Base-by-base conservation (phyloP, 2,329 filamentous ascomycete species). In the Erysiphe pulchra region DNA sequence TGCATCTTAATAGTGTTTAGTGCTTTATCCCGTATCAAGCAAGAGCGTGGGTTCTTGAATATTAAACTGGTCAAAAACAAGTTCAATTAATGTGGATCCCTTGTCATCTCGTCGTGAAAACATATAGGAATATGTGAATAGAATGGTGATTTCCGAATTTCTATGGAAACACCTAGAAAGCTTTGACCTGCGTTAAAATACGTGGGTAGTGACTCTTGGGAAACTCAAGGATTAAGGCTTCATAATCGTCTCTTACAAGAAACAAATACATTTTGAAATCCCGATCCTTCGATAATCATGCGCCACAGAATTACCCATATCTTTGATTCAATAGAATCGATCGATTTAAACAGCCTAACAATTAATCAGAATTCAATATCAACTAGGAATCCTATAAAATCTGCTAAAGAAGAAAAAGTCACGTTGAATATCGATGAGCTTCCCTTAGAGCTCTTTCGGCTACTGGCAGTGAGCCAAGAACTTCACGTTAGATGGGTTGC, bases 401-500 rank as follows among this genome's bases (percentile, higher is more conserved):
- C 79, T 17, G 74, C 75, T 13, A 77, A 82, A 51, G 82, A 95
- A 61, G 81, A 90, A 57, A 73, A 79, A 48, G 61, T 87, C 52
- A 93, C 83, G 0, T 62, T 90, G 50, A 68, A 70, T 34, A 8
- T 34, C 17, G 67, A 76, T 43, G 83, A 92, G 63, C 68, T 94
- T 37, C 80, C 84, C 4, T 56, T 62, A 14, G 75, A 82, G 59
- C 59, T 90, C 14, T 69, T 67, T 48, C 60, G 67, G 24, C 61
- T 79, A 13, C 64, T 93, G 24, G 65, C 69, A 46, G 65, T 71
- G 54, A 73, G 71, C 50, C 71, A 78, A 54, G 76, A 84, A 59
- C 63, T 94, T 38, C 80, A 87, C 59, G 64, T 94, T 48, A 73
- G 80, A 57, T 93, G 85, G 82, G 69, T 72, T n/a, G 72, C 75